Evolutionary conservation across 805 yeast species (phyloP).

Genomic region (Saccharomycopsis capsularis): DNA sequence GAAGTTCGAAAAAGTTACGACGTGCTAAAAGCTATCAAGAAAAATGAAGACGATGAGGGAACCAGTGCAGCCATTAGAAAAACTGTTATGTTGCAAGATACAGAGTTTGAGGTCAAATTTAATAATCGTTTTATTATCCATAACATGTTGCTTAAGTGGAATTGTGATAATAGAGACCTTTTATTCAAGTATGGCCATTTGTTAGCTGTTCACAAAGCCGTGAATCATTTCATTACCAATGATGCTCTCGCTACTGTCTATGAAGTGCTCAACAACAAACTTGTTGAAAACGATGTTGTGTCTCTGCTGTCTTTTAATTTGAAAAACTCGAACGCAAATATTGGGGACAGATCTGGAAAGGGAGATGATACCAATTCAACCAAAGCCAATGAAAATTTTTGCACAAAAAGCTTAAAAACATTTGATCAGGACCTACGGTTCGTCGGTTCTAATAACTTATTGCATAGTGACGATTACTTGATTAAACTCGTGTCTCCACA

Average conservation of each 20-base stretch:
- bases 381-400: conserved; percentile 13
- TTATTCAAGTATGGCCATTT: conserved; percentile 53
- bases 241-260: conserved; percentile 45
- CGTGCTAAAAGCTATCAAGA: conserved; percentile 2
- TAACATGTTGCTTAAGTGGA: conserved; percentile 73
- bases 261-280: conserved; percentile 39
- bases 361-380: background rate
- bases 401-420: conserved; percentile 31
- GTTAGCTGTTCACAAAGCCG: conserved; percentile 38
- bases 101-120: conserved; percentile 29
- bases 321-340: background rate
- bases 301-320: background rate
- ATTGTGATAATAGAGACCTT: conserved; percentile 56
- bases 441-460: conserved; percentile 32
- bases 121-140: conserved; percentile 69
- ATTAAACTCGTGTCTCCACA: conserved; percentile 75
- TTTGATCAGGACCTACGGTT: conserved; percentile 49
- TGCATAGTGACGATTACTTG: conserved; percentile 47
- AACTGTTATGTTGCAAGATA: conserved; percentile 9
- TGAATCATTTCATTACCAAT: conserved; percentile 37
- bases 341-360: background rate
- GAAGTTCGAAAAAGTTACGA: conserved; percentile 16
- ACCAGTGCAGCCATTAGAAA: background rate
- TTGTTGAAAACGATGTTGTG: conserved; percentile 18
- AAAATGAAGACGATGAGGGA: conserved; percentile 1